Evolutionary conservation across 495 filamentous ascomycete genomes (phyloP).

Genomic region (Friedmanniomyces simplex): DNA sequence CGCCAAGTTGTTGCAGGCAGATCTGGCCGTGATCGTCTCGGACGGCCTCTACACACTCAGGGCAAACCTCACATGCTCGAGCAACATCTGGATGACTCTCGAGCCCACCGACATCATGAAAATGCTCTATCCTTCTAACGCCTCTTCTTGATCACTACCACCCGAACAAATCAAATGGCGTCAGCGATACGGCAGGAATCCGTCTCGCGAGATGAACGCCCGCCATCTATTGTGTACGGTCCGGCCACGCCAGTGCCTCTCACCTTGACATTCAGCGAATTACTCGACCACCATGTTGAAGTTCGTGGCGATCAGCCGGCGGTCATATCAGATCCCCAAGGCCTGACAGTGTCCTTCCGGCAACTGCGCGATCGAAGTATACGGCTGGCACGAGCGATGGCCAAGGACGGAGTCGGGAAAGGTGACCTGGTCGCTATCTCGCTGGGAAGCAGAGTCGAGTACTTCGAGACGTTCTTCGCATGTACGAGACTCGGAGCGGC

Average conservation of each 20-base stretch:
- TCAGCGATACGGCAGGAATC: neutral
- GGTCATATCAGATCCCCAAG: conserved; percentile 17
- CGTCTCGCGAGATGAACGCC: neutral
- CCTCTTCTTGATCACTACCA: too few species aligned
- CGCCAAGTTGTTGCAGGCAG: too few species aligned
- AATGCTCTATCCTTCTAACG: too few species aligned
- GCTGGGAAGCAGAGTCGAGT: conserved; percentile 15
- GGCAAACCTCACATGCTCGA: too few species aligned
- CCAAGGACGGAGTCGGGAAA: conserved; percentile 13
- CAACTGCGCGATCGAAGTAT: conserved; percentile 9
- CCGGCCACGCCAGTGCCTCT: conserved; percentile 13
- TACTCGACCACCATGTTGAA: conserved; percentile 15
- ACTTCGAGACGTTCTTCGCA: conserved; percentile 21
- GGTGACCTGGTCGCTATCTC: conserved; percentile 16
- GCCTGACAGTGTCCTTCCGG: conserved; percentile 3
- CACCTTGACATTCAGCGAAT: conserved; percentile 12
- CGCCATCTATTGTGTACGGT: conserved; percentile 14
- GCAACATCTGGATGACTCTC: too few species aligned
- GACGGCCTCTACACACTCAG: too few species aligned
- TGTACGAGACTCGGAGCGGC: conserved; percentile 14
- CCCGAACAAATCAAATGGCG: too few species aligned
- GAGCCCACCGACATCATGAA: too few species aligned
- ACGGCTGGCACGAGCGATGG: conserved; percentile 9
- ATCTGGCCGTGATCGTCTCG: too few species aligned
- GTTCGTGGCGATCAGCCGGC: conserved; percentile 12